Conservation (phyloP, 768 basidiomycete species). For the Suillus paluster region DNA sequence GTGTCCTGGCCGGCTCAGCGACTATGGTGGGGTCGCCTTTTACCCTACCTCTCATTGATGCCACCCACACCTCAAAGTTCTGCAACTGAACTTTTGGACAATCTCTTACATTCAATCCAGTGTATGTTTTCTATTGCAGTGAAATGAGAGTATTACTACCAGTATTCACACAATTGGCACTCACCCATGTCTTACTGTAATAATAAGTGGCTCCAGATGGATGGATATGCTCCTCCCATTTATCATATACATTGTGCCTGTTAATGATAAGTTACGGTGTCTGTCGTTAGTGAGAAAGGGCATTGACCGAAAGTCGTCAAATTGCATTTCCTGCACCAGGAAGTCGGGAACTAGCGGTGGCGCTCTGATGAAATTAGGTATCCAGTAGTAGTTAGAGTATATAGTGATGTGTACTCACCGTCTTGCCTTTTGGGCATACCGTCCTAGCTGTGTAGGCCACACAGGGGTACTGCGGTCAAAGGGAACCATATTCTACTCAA, state of each 20-base stretch:
- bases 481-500: too few species aligned
- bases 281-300: too few species aligned
- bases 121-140: background rate
- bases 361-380: background rate
- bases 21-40: background rate
- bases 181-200: constrained; percentile 2
- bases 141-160: background rate
- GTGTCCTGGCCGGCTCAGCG: background rate
- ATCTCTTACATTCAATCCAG: background rate
- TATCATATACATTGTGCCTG: background rate
- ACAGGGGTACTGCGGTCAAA: background rate
- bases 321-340: background rate
- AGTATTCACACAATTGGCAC: background rate
- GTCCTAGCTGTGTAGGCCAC: background rate
- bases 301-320: background rate
- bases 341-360: background rate
- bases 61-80: background rate
- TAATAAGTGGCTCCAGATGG: background rate
- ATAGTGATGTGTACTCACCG: background rate
- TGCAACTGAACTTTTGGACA: background rate
- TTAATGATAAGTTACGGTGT: background rate
- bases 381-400: background rate
- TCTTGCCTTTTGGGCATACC: background rate
- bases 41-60: background rate
- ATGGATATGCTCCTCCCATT: background rate